phyloP scores from a whole-genome alignment of 2,329 filamentous ascomycete genomes.

The Hypoxylon sp. region DNA sequence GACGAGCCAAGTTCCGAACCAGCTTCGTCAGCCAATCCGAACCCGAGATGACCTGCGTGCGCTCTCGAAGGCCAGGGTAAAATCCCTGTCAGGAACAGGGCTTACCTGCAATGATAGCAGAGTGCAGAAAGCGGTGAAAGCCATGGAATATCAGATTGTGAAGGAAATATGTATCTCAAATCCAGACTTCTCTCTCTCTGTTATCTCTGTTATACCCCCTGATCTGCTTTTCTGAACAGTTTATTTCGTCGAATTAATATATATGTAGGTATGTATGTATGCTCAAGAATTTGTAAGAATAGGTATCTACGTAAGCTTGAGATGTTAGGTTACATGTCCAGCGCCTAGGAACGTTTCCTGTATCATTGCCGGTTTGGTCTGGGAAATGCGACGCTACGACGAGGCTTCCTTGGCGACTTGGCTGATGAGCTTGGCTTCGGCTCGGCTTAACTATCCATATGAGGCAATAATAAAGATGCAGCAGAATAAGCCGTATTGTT shows the following conservation, averaged over 20 bases:
- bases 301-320: conserved; percentile 8
- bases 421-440: conserved; percentile 9
- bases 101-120: conserved; percentile 5
- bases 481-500: neutral
- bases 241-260: no score
- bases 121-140: conserved; percentile 20
- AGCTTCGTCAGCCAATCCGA: neutral
- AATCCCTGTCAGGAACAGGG: conserved; percentile 20
- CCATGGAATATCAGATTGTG: no score
- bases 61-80: neutral
- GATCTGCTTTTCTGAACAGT: conserved; percentile 17
- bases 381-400: conserved; percentile 24
- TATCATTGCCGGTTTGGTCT: conserved; percentile 26
- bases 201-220: conserved; percentile 16
- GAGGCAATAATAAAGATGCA: conserved; percentile 19
- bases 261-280: no score
- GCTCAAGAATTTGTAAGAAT: no score
- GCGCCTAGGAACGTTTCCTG: conserved; percentile 28
- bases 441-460: conserved; percentile 32
- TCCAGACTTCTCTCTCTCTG: no score
- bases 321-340: conserved; percentile 19
- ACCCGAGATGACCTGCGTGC: neutral
- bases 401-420: conserved; percentile 27
- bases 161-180: no score
- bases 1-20: no score